A percentile compares a stretch with the other conserved stretches of the same genome.
phyloP scores from a whole-genome alignment of 1,139 yeast species.

The Magnusiomyces magnusii region DNA sequence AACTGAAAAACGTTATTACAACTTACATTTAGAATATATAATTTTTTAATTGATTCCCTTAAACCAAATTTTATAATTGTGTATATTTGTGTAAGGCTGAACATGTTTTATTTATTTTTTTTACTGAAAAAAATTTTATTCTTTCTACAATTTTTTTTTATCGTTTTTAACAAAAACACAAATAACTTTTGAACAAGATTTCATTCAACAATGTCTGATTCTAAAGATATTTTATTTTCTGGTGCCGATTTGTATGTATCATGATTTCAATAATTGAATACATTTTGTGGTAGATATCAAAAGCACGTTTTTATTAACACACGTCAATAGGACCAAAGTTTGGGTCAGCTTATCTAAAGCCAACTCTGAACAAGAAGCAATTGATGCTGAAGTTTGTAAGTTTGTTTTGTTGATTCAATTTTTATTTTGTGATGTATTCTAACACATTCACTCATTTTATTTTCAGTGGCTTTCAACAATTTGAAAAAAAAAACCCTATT shows the following conservation, averaged over 20 bases:
- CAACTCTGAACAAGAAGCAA: not conserved
- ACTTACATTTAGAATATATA: too few species aligned
- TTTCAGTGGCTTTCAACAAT: constrained; percentile 10
- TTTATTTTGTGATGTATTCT: not conserved
- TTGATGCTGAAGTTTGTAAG: constrained; percentile 5
- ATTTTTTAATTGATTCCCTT: too few species aligned
- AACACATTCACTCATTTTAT: not conserved
- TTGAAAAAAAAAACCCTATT: constrained; percentile 31
- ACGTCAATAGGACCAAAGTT: not conserved
- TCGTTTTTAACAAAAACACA: not conserved
- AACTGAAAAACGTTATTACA: too few species aligned
- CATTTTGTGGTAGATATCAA: not conserved
- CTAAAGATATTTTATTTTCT: not conserved
- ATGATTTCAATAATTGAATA: not conserved
- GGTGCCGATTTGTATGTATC: not conserved
- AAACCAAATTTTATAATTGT: too few species aligned
- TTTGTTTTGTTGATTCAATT: not conserved
- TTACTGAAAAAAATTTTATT: not conserved
- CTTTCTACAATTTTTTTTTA: not conserved
- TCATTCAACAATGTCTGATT: not conserved
- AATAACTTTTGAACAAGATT: not conserved
- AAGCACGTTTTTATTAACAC: not conserved
- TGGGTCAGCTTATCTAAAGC: not conserved
- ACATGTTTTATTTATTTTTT: too few species aligned
- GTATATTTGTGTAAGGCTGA: not conserved